These are phyloP conservation scores for Fraxinus sp. DNA, from an alignment of 305 asterid genomes.

Conservation along the genomic window DNA sequence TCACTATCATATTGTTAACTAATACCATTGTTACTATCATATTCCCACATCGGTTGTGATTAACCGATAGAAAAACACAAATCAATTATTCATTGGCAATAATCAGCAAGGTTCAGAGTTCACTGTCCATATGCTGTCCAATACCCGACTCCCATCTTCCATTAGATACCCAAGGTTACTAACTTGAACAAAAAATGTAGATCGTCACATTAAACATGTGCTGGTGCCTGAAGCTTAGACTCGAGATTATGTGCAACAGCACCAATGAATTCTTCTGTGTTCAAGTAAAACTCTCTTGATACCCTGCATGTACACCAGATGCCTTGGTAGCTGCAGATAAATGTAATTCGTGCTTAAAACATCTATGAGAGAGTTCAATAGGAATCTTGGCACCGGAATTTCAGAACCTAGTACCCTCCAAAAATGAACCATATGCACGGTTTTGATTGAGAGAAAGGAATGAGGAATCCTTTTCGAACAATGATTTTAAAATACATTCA, in stretches of 20 bases:
- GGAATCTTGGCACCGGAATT: not conserved
- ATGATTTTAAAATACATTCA: not conserved
- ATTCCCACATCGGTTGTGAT: not conserved
- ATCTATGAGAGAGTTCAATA: slow-evolving; percentile 1
- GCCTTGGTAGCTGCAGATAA: slow-evolving; percentile 18
- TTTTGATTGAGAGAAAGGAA: not conserved
- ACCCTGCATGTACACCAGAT: slow-evolving; percentile 51
- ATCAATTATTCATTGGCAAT: not conserved
- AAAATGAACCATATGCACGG: not conserved
- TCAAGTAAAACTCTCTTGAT: slow-evolving; percentile 67
- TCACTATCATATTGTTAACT: too few relatives aligned
- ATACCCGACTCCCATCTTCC: not conserved
- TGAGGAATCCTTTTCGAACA: not conserved
- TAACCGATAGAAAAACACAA: not conserved
- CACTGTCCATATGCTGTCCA: not conserved
- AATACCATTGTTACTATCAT: not conserved
- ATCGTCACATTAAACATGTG: slow-evolving; percentile 27
- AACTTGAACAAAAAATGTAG: not conserved
- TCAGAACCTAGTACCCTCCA: not conserved
- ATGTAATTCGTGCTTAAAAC: not conserved
- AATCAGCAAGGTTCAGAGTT: not conserved
- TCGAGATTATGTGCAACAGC: slow-evolving; percentile 67
- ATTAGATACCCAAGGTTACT: not conserved
- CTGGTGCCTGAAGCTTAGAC: slow-evolving; percentile 40
- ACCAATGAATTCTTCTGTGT: slow-evolving; percentile 70